These are phyloP conservation scores for Coemansia sp. DNA, from an alignment of 192 early-diverging fungal genomes.

Conservation along the genomic window DNA sequence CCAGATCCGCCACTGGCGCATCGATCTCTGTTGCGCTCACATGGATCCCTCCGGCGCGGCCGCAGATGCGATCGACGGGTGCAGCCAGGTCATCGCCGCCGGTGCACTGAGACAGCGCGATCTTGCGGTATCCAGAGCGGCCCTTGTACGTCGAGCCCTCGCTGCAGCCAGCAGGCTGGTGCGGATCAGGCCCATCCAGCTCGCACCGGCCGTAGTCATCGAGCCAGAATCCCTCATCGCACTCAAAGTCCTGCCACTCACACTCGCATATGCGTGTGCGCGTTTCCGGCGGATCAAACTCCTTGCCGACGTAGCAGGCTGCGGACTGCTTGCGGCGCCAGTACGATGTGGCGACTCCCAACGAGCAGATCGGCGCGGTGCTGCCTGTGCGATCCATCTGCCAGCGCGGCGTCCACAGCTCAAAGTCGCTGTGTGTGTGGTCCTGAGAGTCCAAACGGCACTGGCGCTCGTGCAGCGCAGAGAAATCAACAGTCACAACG, in stretches of 20 bases:
- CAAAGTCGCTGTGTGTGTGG: constrained; percentile 77
- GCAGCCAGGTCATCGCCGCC: constrained; percentile 67
- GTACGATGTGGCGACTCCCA: constrained; percentile 64
- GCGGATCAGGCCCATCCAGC: constrained; percentile 69
- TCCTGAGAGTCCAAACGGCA: constrained; percentile 56
- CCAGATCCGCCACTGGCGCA: constrained; percentile 56
- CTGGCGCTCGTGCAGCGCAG: constrained; percentile 35
- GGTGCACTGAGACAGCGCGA: constrained; percentile 69
- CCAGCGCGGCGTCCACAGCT: constrained; percentile 70
- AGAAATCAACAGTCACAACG: constrained; percentile 65
- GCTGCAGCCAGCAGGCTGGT: constrained; percentile 70
- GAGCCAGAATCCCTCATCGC: constrained; percentile 80
- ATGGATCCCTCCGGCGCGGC: constrained; percentile 48
- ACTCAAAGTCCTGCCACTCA: constrained; percentile 80
- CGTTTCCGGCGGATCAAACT: constrained; percentile 58
- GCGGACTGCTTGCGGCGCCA: constrained; percentile 73
- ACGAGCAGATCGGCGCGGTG: constrained; percentile 63
- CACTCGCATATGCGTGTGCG: constrained; percentile 68
- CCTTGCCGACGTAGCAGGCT: constrained; percentile 67
- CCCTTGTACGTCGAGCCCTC: constrained; percentile 65
- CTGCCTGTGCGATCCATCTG: constrained; percentile 33
- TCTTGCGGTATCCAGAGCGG: constrained; percentile 80
- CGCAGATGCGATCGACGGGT: constrained; percentile 70
- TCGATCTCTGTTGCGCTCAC: constrained; percentile 32
- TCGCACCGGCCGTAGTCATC: constrained; percentile 67